Conservation (phyloP, 164 flowering plant species). For the Hamamelis virginiana region DNA sequence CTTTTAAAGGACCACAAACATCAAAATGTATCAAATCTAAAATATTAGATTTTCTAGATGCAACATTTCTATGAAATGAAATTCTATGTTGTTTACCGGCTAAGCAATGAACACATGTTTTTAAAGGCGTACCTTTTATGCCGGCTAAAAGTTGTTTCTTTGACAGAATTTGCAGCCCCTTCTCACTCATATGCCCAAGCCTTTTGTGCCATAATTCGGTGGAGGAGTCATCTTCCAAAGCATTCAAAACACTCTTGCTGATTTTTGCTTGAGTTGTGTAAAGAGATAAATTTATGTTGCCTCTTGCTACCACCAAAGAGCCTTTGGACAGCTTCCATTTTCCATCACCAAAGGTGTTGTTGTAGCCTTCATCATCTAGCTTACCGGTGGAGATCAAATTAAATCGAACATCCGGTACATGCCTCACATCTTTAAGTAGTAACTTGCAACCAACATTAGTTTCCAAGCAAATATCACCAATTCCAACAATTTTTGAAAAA, state of each 20-base stretch:
- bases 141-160: background rate
- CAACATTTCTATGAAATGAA: background rate
- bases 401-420: conserved; percentile 25
- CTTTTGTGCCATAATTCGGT: conserved; percentile 14
- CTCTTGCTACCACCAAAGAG: conserved; percentile 7
- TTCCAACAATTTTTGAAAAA: conserved; percentile 14
- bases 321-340: conserved; percentile 24
- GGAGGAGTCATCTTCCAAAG: background rate
- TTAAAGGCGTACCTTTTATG: background rate
- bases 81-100: conserved; percentile 14
- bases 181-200: conserved; percentile 12
- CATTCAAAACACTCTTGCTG: background rate
- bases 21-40: conserved; percentile 7
- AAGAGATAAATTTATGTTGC: background rate
- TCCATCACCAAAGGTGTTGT: conserved; percentile 5
- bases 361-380: conserved; percentile 16
- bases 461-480: conserved; percentile 14
- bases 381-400: conserved; percentile 20
- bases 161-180: conserved; percentile 7
- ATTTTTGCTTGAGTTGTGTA: conserved; percentile 8
- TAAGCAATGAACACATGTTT: background rate
- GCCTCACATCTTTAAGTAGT: conserved; percentile 16
- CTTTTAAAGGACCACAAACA: background rate
- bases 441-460: conserved; percentile 11
- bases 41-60: background rate